These are phyloP conservation scores for Trypanosoma cruzi DNA, from an alignment of 208 protist genomes.

Conservation along the genomic window DNA sequence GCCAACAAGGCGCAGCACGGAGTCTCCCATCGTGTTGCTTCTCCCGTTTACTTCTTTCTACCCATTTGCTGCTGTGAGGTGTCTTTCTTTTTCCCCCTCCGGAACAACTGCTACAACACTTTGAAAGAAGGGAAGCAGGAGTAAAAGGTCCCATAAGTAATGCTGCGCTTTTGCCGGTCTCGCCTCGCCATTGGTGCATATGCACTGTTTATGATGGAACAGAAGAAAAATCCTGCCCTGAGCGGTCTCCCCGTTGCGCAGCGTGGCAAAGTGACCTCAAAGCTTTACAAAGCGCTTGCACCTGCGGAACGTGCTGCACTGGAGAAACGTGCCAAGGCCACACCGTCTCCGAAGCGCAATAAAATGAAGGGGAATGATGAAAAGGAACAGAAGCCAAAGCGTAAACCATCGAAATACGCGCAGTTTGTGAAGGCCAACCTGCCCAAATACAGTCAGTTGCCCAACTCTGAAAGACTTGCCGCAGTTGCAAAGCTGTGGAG, in stretches of 20 bases:
- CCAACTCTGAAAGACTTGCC: constrained; percentile 77
- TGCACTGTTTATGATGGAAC: constrained; percentile 85
- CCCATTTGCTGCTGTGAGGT: too few relatives aligned
- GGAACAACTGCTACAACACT: too few relatives aligned
- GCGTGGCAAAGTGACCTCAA: constrained; percentile 74
- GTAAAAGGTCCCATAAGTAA: constrained; percentile 14
- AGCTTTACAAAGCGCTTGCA: constrained; percentile 78
- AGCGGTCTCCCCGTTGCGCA: constrained; percentile 65
- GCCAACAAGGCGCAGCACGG: too few relatives aligned
- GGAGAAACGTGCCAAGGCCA: constrained; percentile 66
- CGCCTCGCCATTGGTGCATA: constrained; percentile 81
- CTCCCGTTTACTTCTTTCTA: too few relatives aligned
- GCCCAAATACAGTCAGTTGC: constrained; percentile 67
- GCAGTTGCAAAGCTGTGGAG: constrained; percentile 89
- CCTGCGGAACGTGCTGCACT: constrained; percentile 52
- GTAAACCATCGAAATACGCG: constrained; percentile 52
- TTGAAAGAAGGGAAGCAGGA: too few relatives aligned
- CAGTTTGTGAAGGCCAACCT: constrained; percentile 86
- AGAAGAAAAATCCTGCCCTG: constrained; percentile 85
- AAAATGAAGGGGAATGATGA: constrained; percentile 28
- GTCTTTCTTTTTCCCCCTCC: too few relatives aligned
- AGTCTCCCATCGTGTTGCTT: too few relatives aligned
- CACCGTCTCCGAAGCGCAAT: constrained; percentile 29
- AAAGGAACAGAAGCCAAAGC: constrained; percentile 20
- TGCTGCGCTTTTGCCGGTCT: constrained; percentile 65